Conservation (phyloP, 768 basidiomycete species). For the Trichaptum fuscoviolaceum region DNA sequence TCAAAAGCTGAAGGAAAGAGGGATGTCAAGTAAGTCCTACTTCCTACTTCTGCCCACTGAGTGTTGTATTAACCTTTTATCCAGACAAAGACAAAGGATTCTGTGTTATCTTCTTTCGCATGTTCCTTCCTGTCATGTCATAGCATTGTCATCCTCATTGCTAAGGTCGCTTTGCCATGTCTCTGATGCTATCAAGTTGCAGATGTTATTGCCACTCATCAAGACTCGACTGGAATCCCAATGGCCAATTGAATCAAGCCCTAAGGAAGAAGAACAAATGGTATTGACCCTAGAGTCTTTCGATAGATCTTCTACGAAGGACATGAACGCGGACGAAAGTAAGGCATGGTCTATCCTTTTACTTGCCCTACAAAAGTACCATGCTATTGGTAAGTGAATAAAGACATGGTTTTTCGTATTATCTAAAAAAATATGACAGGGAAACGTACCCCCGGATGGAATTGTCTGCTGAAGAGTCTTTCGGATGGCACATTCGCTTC, state of each 20-base stretch:
- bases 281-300: constrained; percentile 41
- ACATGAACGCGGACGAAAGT: constrained; percentile 40
- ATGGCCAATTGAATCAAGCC: not conserved
- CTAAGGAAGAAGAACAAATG: constrained; percentile 23
- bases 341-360: constrained; percentile 49
- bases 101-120: constrained; percentile 81
- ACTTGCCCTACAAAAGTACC: constrained; percentile 36
- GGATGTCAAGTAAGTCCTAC: constrained; percentile 41
- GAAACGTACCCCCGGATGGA: constrained; percentile 31
- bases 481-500: constrained; percentile 50
- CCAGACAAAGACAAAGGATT: constrained; percentile 65
- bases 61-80: constrained; percentile 4
- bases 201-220: constrained; percentile 56
- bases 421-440: constrained; percentile 23
- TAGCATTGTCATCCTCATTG: constrained; percentile 45
- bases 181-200: constrained; percentile 43
- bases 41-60: not conserved
- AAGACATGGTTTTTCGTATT: not conserved
- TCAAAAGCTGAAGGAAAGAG: constrained; percentile 51
- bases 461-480: constrained; percentile 39
- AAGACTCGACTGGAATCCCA: constrained; percentile 28
- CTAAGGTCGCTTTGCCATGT: constrained; percentile 44
- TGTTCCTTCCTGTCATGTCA: constrained; percentile 48
- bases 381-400: constrained; percentile 37
- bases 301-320: constrained; percentile 38